Base-by-base conservation (phyloP, 352 stramenopile species). In the Plasmopara viticola region DNA sequence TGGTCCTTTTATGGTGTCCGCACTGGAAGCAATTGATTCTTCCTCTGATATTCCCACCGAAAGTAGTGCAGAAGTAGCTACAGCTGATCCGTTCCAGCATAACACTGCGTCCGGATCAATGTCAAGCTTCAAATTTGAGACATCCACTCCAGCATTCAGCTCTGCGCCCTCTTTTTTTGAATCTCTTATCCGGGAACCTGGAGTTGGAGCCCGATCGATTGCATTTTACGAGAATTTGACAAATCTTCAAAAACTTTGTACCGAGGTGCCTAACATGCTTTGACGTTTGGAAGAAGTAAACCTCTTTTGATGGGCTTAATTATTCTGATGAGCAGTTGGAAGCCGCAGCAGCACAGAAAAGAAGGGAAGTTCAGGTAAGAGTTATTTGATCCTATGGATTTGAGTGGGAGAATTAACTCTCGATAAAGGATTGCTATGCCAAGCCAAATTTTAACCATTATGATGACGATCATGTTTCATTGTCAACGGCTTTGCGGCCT, bases 101-200 rank as follows among this genome's bases (percentile, higher is more conserved):
- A 35, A 35, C 31, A 35, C 31, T 12, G 13, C 40, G 17, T 25
- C 34, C 29, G 35, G 20, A 31, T 6, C 46, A 18, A 20, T 17
- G 13, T 30, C 35, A 6, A 39, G 30, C 28, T 20, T 15, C 1
- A 30, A 13, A 4, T 31, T 44, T 6, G 31, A 47, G 9, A 39
- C 58, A 0, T 60, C 68, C 14, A 57, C 60, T 0, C 44, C 60
- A 6, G 40, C 51, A 5, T 77, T 77, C 51, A 59, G 41, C 43
- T 61, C 76, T 17, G 41, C 46, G n/a, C 62, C 71, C 2, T 74
- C 73, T 5, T 59, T 80, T 8, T 87, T 85, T 29, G 76, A 84
- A 52, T 65, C 71, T 2, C 35, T 87, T 18, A 18, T 84, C 15
- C 66, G 56, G 9, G 66, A 83, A 20, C 44, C 68, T 28, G 66